These are phyloP conservation scores for Rhizoclosmatium globosum DNA, from an alignment of 192 early-diverging fungal genomes.

Conservation along the genomic window DNA sequence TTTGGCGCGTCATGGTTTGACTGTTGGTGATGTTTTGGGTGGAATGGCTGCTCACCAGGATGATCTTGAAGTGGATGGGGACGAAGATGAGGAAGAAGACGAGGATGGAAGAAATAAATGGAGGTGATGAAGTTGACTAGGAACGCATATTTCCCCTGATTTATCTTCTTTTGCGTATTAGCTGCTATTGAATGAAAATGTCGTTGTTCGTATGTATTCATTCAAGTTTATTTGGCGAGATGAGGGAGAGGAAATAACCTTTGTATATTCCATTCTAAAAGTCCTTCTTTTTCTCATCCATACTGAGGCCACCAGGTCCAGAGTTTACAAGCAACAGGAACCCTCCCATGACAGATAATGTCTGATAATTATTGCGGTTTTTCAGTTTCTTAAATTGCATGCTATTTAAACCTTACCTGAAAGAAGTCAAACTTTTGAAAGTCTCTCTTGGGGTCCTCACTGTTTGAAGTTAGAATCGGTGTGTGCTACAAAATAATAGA, in stretches of 20 bases:
- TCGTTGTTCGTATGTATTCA: not conserved
- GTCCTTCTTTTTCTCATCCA: conserved; percentile 96
- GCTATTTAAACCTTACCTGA: conserved; percentile 29
- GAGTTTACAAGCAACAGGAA: conserved; percentile 92
- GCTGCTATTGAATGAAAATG: not conserved
- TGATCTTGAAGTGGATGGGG: not conserved
- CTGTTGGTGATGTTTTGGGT: conserved; percentile 6
- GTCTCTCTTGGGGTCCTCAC: conserved; percentile 57
- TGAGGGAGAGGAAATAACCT: not conserved
- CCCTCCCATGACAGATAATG: conserved; percentile 91
- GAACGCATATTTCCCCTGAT: too few relatives aligned
- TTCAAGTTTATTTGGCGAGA: too few relatives aligned
- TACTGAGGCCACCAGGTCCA: conserved; percentile 86
- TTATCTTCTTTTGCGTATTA: not conserved
- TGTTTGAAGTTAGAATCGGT: not conserved
- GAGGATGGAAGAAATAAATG: not conserved
- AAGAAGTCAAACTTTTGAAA: conserved; percentile 99
- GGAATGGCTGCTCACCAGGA: not conserved
- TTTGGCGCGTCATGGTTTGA: conserved; percentile 8
- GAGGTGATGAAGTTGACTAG: not conserved
- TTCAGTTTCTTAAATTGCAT: not conserved
- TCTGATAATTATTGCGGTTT: conserved; percentile 61
- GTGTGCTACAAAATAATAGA: not conserved
- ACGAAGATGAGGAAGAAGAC: not conserved
- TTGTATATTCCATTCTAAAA: conserved; percentile 61